Base-by-base conservation (phyloP, 2,329 filamentous ascomycete genomes). In the Falciphora oryzae region DNA sequence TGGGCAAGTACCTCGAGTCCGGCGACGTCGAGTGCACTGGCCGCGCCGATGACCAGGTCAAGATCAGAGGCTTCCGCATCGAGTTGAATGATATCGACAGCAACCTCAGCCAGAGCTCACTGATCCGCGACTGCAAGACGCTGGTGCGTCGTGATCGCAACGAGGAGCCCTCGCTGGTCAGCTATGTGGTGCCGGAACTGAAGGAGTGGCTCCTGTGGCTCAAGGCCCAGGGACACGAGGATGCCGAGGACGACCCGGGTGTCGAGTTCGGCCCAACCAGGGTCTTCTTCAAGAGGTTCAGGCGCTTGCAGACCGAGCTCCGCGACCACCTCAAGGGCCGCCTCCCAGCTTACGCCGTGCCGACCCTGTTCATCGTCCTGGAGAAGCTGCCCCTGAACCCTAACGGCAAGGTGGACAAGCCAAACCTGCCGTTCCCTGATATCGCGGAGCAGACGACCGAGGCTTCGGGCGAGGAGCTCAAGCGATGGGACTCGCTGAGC, bases 21-120 rank as follows among this genome's bases (percentile, higher is more conserved):
- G 92, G 91, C 50, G 88, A 89, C 68, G 89, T 92, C 14, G 89
- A 90, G 71, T 91, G 88, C 72, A 89, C 90, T 13, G 94, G 94
- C 28, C 84, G 95, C 65, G 88, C 87, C 29, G 94, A 98, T 72
- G 85, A 89, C 69, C 94, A 65, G 29, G 91, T 97, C 79, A 99
- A 98, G 81, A 94, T 98, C 69, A 89, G 95, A 66, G 94, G 94
- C 1, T 98, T 97, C 82, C 85, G 94, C 67, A 96, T 99, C 69
- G 95, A 99, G 78, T 87, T 98, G 59, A 90, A 89, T 68, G 95
- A 98, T 69, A 97, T 98, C 69, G 93, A 98, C 75, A 90, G 83
- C 57, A 89, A 96, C 74, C 79, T 97, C 60, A 90, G 87, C 64
- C 84, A 87, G 59, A 86, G 91, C 76, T 87, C 85, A 0, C 78